Evolutionary conservation across 371 early-diverging fungal species (phyloP), one percentile per base, ranked within the genome.

Genomic region (Rhizopus delemar): DNA sequence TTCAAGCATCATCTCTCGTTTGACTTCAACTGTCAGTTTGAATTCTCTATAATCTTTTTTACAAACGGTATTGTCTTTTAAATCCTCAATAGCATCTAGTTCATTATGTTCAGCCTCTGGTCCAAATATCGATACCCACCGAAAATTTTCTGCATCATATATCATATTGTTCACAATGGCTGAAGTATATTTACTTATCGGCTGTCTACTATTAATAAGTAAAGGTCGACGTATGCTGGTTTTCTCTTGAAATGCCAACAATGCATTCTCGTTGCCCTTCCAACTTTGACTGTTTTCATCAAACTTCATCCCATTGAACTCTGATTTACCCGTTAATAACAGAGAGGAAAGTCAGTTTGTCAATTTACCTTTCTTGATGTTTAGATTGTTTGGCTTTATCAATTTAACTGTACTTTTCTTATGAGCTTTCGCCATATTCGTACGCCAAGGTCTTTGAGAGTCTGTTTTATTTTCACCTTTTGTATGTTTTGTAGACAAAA

Each of bases 261-360:
- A 29, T 8, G 53, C 60, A 3, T 43, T 46, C 38, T 78, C 75
- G 36, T 78, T 78, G 2, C 78, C 78, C 57, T 68, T 61, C 78
- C 78, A 78, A 22, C 32, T 41, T 11, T 59, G 54, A 5, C 28
- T 45, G 0, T 12, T 41, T 16, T 56, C 50, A 41, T 78, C 73
- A 53, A 63, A 78, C 35, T 32, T 59, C 78, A 78, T 78, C 7
- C 60, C 60, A 39, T 74, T 68, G 41, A 60, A 61, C 8, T 69
- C 73, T 71, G 65, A 39, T 15, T 15, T 28, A 5, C 41, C 0
- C 13, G 29, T 32, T n/a, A 51, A 38, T 39, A 49, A 0, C 16
- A 51, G 22, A 22, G 22, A 8, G 11, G 33, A n/a, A 6, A 33
- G 29, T 38, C 41, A 22, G 7, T 8, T 28, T 32, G 11, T 29